Conservation (phyloP, 768 basidiomycete species). For the Podaxis carcinomalis region DNA sequence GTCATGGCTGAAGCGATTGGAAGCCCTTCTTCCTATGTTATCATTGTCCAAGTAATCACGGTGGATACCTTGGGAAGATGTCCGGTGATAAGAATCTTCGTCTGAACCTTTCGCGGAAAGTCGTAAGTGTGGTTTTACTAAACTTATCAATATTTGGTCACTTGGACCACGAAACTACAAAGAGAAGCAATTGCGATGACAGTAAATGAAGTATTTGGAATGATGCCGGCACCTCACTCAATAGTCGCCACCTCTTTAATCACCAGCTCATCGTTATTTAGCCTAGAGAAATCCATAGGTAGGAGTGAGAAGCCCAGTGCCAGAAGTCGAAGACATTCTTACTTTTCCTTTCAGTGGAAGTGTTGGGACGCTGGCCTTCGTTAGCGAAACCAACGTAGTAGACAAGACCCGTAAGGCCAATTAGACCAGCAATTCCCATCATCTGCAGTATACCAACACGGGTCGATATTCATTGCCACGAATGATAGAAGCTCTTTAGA, state of each 20-base stretch:
- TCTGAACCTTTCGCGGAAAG: background rate
- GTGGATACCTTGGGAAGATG: constrained; percentile 4
- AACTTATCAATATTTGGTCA: background rate
- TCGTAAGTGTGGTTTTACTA: background rate
- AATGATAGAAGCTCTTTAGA: background rate
- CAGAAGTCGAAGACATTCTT: background rate
- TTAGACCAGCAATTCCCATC: background rate
- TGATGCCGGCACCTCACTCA: background rate
- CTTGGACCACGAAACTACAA: background rate
- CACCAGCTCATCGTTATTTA: constrained; percentile 1
- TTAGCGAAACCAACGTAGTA: constrained; percentile 5
- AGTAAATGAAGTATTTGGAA: background rate
- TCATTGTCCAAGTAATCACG: background rate
- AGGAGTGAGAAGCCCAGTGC: background rate
- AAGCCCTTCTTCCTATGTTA: background rate
- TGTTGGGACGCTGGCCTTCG: background rate
- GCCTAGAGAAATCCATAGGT: background rate
- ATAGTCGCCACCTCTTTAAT: constrained; percentile 6
- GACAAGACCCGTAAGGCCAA: constrained; percentile 5
- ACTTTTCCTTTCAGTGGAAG: constrained; percentile 3
- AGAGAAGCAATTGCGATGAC: background rate
- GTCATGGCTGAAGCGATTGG: background rate
- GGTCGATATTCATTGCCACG: background rate
- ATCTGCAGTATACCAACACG: background rate
- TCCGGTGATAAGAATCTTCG: background rate